Evolutionary conservation across 306 rosid genomes (phyloP).

Genomic region (Ormosia semicastrata): DNA sequence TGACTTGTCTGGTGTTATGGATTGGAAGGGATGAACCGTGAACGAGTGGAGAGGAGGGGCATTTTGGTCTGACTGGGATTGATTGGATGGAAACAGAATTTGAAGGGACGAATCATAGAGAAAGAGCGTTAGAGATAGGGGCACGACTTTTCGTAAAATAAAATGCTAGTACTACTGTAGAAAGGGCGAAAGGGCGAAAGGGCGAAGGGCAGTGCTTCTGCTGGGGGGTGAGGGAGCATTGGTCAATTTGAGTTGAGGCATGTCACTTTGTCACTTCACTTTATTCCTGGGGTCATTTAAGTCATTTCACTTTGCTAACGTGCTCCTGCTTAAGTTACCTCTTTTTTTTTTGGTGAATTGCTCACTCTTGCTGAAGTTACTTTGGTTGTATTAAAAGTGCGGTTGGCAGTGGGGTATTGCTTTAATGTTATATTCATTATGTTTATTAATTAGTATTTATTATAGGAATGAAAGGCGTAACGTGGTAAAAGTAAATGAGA

Average conservation of each 20-base stretch:
- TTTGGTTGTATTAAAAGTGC: background rate
- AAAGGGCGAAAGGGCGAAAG: background rate
- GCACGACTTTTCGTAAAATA: slow-evolving; percentile 21
- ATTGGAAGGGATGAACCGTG: too few relatives aligned
- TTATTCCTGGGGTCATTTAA: background rate
- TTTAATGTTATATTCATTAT: background rate
- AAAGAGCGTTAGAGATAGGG: background rate
- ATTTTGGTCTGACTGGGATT: slow-evolving; percentile 13
- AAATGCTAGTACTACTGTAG: background rate
- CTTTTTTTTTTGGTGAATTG: too few relatives aligned
- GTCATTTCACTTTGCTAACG: background rate
- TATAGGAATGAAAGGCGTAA: background rate
- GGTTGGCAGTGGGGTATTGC: background rate
- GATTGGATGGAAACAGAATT: background rate
- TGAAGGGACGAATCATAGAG: background rate
- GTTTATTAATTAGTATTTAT: background rate
- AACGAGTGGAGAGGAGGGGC: background rate
- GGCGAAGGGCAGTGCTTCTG: background rate
- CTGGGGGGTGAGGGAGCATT: background rate
- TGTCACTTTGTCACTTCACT: background rate
- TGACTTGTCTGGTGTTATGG: background rate
- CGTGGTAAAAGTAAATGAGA: background rate
- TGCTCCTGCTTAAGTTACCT: background rate
- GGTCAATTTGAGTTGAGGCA: background rate
- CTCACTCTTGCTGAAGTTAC: background rate